These are phyloP conservation scores for Lepidium campestre DNA, from an alignment of 441 rosid species.

Conservation along the genomic window DNA sequence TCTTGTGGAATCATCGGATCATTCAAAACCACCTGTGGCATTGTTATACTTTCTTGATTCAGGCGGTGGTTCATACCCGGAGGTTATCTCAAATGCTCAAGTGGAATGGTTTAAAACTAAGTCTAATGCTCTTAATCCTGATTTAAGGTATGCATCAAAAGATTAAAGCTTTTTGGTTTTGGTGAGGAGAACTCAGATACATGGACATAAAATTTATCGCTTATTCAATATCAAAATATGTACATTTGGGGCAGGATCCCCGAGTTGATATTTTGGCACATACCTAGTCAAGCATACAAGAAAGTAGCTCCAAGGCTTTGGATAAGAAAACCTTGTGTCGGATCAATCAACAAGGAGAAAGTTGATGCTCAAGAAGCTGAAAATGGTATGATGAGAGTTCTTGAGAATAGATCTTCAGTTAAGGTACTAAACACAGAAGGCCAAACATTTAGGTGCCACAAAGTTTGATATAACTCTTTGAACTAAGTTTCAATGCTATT, in stretches of 20 bases:
- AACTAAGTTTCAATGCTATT: neutral
- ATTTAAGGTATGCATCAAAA: conserved; percentile 44
- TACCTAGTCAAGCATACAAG: conserved; percentile 74
- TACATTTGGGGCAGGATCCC: conserved; percentile 41
- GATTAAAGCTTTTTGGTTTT: neutral
- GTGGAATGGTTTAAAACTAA: conserved; percentile 60
- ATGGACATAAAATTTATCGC: neutral
- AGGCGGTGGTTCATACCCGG: conserved; percentile 86
- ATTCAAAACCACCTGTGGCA: conserved; percentile 30
- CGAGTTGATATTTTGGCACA: conserved; percentile 90
- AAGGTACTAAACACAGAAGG: conserved; percentile 38
- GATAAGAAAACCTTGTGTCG: conserved; percentile 64
- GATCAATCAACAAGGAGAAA: conserved; percentile 69
- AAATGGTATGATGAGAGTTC: conserved; percentile 60
- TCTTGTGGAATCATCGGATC: conserved; percentile 34
- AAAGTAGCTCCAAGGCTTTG: conserved; percentile 61
- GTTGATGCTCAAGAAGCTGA: conserved; percentile 82
- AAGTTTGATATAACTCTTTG: neutral
- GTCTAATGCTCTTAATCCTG: conserved; percentile 57
- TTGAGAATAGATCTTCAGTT: conserved; percentile 55
- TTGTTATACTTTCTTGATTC: conserved; percentile 82
- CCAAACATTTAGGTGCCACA: neutral
- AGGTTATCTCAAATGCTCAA: conserved; percentile 66
- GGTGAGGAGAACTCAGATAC: neutral
- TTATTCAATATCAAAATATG: neutral